Percentiles rank a stretch among this genome's conserved stretches.
Evolutionary conservation across 805 yeast species (phyloP).

Genomic region (Candida nanaspora): DNA sequence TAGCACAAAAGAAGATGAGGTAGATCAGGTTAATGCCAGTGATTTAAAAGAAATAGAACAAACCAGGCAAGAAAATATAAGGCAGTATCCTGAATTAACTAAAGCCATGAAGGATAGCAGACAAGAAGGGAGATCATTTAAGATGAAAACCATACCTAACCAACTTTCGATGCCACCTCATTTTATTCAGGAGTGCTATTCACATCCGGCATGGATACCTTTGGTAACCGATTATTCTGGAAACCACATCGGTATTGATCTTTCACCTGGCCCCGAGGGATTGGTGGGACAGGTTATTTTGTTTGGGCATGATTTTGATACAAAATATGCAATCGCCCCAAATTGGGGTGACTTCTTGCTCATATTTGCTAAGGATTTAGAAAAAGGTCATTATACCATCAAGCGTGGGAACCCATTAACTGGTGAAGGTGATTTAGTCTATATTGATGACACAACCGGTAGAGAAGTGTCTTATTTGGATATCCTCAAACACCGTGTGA

Average conservation of each 20-base stretch:
- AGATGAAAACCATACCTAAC: slow-evolving; percentile 26
- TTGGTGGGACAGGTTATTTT: slow-evolving; percentile 79
- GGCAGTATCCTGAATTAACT: neutral
- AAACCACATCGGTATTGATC: slow-evolving; percentile 81
- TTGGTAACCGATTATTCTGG: slow-evolving; percentile 80
- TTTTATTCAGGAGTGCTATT: slow-evolving; percentile 59
- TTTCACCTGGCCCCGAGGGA: slow-evolving; percentile 70
- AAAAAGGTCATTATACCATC: slow-evolving; percentile 63
- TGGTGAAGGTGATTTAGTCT: slow-evolving; percentile 64
- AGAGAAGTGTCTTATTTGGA: slow-evolving; percentile 35
- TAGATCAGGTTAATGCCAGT: neutral
- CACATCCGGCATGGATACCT: slow-evolving; percentile 86
- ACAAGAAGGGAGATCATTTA: neutral
- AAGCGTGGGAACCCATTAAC: slow-evolving; percentile 55
- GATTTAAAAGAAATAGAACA: neutral
- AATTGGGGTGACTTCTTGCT: slow-evolving; percentile 85
- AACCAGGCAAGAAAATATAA: neutral
- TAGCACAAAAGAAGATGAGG: slow-evolving; percentile 2
- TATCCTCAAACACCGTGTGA: slow-evolving; percentile 14
- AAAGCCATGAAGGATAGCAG: too few species aligned
- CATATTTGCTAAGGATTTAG: slow-evolving; percentile 76
- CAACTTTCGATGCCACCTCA: slow-evolving; percentile 71
- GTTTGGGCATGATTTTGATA: slow-evolving; percentile 88
- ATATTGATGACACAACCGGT: slow-evolving; percentile 48
- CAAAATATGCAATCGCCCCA: slow-evolving; percentile 72